These are phyloP conservation scores for Przewalskia tangutica DNA, from an alignment of 257 asterid species.

Conservation along the genomic window DNA sequence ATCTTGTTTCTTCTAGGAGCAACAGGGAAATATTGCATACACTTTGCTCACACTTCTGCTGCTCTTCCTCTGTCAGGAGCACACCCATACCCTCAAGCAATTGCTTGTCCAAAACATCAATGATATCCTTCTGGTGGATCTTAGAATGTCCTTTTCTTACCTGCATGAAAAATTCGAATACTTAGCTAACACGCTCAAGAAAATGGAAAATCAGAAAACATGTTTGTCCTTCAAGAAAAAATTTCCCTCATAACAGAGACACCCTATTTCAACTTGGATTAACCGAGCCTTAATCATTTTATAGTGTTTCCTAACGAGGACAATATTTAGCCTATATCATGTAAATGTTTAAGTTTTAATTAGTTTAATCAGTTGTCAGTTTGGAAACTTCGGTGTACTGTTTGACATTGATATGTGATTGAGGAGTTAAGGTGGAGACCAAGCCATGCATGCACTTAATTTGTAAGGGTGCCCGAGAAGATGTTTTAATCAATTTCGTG, in stretches of 20 bases:
- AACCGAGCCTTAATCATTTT: neutral
- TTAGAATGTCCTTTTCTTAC: constrained; percentile 78
- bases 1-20: constrained; percentile 3
- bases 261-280: neutral
- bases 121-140: constrained; percentile 79
- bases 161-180: constrained; percentile 25
- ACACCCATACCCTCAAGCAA: constrained; percentile 99
- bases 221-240: neutral
- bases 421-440: neutral
- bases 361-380: neutral
- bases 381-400: neutral
- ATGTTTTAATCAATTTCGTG: neutral
- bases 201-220: neutral
- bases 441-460: neutral
- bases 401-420: neutral
- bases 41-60: constrained; percentile 75
- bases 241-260: neutral
- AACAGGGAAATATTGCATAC: constrained; percentile 31
- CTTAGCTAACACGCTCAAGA: neutral
- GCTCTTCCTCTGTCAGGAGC: constrained; percentile 98
- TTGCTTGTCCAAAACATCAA: constrained; percentile 94
- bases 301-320: neutral
- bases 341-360: neutral
- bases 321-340: neutral
- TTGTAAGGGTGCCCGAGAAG: neutral